phyloP scores from a whole-genome alignment of 805 yeast genomes.

The Candida morakotiae region DNA sequence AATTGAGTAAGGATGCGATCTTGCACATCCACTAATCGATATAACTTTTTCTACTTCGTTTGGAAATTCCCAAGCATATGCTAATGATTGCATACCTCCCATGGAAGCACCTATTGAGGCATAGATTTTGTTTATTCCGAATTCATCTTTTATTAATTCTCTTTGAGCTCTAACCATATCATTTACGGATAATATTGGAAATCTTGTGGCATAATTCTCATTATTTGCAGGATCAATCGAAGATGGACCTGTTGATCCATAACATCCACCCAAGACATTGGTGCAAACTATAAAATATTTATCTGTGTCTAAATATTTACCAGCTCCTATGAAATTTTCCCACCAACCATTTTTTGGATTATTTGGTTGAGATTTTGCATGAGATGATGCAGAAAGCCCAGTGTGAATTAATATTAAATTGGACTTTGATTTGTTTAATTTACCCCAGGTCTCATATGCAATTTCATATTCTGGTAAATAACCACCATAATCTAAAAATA shows the following conservation, averaged over 20 bases:
- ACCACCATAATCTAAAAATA: constrained; percentile 81
- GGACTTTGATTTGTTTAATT: constrained; percentile 53
- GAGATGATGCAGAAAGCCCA: constrained; percentile 90
- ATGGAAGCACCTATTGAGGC: constrained; percentile 89
- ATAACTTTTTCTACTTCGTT: constrained; percentile 69
- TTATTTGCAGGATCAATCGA: constrained; percentile 67
- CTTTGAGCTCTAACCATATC: constrained; percentile 93
- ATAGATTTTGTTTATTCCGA: constrained; percentile 60
- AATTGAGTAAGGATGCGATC: constrained; percentile 90
- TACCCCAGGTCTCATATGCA: constrained; percentile 96
- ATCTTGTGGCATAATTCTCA: constrained; percentile 74
- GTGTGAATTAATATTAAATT: constrained; percentile 84
- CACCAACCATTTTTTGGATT: constrained; percentile 88
- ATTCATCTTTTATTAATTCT: constrained; percentile 55
- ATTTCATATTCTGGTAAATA: constrained; percentile 66
- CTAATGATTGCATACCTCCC: constrained; percentile 99
- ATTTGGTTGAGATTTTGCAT: constrained; percentile 74
- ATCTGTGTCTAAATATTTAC: constrained; percentile 71
- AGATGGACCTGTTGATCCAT: constrained; percentile 92
- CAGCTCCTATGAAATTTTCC: constrained; percentile 91
- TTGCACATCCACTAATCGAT: constrained; percentile 87
- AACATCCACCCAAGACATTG: constrained; percentile 91
- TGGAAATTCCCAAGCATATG: constrained; percentile 81
- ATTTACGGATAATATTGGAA: constrained; percentile 79
- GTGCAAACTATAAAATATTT: constrained; percentile 83